These are phyloP conservation scores for Starmerella vitae DNA, from an alignment of 805 yeast genomes.

Conservation along the genomic window DNA sequence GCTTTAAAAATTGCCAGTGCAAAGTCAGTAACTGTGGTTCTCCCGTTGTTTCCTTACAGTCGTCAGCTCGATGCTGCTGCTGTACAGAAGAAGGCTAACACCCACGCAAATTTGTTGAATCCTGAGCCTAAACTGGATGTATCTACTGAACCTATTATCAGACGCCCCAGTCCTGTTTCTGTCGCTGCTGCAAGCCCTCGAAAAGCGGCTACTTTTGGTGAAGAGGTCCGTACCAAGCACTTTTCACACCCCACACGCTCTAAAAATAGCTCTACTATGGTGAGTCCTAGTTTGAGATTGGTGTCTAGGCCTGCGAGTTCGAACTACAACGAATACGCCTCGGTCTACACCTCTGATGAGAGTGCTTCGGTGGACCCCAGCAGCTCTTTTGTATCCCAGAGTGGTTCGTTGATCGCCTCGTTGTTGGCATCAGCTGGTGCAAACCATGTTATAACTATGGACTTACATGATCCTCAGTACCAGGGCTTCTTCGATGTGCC, in stretches of 20 bases:
- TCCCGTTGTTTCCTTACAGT: conserved; percentile 89
- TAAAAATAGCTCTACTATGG: background rate
- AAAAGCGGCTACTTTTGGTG: conserved; percentile 18
- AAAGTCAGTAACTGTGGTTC: conserved; percentile 72
- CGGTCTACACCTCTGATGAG: too few relatives aligned
- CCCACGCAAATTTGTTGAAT: background rate
- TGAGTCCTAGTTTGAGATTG: background rate
- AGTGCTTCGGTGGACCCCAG: background rate
- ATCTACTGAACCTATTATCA: background rate
- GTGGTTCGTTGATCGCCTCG: conserved; percentile 84
- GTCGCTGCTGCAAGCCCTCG: conserved; percentile 10
- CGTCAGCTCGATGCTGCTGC: conserved; percentile 92
- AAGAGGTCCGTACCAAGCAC: conserved; percentile 5
- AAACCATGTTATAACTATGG: conserved; percentile 94
- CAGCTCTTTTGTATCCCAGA: conserved; percentile 75
- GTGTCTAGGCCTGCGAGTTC: background rate
- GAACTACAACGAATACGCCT: background rate
- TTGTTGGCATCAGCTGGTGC: conserved; percentile 86
- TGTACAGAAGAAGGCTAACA: conserved; percentile 25
- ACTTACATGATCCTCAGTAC: conserved; percentile 92
- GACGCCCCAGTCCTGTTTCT: background rate
- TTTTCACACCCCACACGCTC: background rate
- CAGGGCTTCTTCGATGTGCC: conserved; percentile 96
- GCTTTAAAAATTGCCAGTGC: conserved; percentile 92
- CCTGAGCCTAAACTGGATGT: background rate